Evolutionary conservation across 1,284 basidiomycete genomes (phyloP).

Genomic region (Apiotrichum laibachii): DNA sequence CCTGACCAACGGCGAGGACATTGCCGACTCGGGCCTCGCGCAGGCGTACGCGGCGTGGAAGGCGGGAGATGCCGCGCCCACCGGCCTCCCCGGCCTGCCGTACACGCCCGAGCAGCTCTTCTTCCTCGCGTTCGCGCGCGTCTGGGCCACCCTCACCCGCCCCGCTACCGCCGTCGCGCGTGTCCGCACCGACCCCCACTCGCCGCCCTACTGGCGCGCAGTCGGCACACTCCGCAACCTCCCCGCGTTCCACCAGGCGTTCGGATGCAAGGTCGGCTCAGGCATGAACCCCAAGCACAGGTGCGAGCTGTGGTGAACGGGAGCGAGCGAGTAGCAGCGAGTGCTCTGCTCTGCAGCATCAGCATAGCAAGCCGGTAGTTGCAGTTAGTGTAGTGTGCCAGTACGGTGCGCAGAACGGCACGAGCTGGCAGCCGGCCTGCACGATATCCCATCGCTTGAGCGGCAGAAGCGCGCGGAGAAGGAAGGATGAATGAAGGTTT

Average conservation of each 20-base stretch:
- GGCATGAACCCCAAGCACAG: constrained; percentile 45
- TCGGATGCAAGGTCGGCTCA: constrained; percentile 46
- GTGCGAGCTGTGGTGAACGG: constrained; percentile 40
- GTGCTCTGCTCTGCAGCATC: too few relatives aligned
- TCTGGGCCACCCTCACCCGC: constrained; percentile 39
- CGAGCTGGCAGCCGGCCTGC: too few relatives aligned
- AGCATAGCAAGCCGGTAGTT: too few relatives aligned
- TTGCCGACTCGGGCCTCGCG: constrained; percentile 80
- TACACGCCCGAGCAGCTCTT: constrained; percentile 81
- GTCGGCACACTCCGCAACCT: constrained; percentile 68
- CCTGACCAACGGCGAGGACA: constrained; percentile 81
- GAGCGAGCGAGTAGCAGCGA: not conserved
- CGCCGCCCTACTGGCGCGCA: constrained; percentile 71
- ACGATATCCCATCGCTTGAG: not conserved
- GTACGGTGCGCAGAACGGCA: too few relatives aligned
- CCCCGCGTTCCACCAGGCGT: constrained; percentile 49
- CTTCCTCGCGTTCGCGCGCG: constrained; percentile 72
- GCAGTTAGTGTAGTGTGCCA: too few relatives aligned
- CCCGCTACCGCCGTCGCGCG: constrained; percentile 62
- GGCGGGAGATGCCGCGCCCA: constrained; percentile 40
- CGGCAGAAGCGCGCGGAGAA: not conserved
- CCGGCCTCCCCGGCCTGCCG: constrained; percentile 70
- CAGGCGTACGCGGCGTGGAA: constrained; percentile 88
- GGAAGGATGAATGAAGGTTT: too few relatives aligned
- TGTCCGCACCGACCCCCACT: constrained; percentile 83